Evolutionary conservation across 75 land plant species (phyloP), one percentile per base, ranked within the genome.

Genomic region (Chamaecyparis obtusa): DNA sequence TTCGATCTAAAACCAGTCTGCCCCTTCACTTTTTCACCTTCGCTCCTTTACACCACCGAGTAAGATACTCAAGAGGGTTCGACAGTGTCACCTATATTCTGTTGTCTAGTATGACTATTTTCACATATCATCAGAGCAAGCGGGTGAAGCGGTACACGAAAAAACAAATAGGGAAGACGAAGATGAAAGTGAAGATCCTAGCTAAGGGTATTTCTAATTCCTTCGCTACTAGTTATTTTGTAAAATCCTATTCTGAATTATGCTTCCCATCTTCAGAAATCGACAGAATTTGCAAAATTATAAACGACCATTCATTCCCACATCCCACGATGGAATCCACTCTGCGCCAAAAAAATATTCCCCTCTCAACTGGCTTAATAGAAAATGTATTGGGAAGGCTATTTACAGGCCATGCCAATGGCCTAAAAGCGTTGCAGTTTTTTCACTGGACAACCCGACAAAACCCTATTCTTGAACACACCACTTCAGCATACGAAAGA

Each of bases 281-380:
- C 39, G 92, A 92, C 27, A 56, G 49, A 55, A 84, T 94, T 15
- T 55, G 85, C 83, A 91, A 86, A 83, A 83, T 94, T 54, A 94
- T 94, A 46, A 91, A 88, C 54, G 91, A 92, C 86, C 94, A 92
- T 67, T 92, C 94, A 32, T 89, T 89, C 89, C 91, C 94, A n/a
- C 79, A 83, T 88, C 17, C 21, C 43, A 84, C 91, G 3, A 87
- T 89, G 21, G 88, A 43, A 33, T 84, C 91, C 41, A 84, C 86
- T 48, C 92, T 94, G 54, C 48, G 15, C 24, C 60, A 75, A 49
- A 41, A 37, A 37, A 33, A 44, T 5, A 30, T 51, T 37, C 43
- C 10, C 84, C 83, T 88, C 81, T 87, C 90, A 78, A 27, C 87
- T n/a, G 9, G 67, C 37, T 69, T 93, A n/a, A 85, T 92, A 67